phyloP scores from a whole-genome alignment of 768 basidiomycete genomes.

The Kwoniella europaea region DNA sequence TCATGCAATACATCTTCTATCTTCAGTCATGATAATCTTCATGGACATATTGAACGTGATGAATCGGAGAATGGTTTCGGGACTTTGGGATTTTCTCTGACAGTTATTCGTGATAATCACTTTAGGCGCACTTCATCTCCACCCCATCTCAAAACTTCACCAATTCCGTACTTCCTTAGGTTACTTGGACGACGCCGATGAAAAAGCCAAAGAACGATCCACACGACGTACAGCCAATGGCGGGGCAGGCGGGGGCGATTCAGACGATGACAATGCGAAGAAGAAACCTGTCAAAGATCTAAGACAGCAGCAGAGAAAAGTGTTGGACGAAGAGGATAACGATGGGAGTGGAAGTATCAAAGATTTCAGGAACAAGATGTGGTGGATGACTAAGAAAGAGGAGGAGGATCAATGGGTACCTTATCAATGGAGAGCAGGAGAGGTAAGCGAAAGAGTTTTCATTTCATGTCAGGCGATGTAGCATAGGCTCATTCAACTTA shows the following conservation, averaged over 20 bases:
- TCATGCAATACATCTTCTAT: background rate
- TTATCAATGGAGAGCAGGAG: slow-evolving; percentile 41
- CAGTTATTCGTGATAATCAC: background rate
- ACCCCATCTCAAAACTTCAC: slow-evolving; percentile 51
- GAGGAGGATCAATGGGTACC: slow-evolving; percentile 46
- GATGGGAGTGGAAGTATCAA: slow-evolving; percentile 50
- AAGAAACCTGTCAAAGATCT: slow-evolving; percentile 22
- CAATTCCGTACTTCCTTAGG: slow-evolving; percentile 57
- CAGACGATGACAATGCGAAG: slow-evolving; percentile 42
- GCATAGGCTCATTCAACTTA: too few species aligned
- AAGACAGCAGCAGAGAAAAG: slow-evolving; percentile 19
- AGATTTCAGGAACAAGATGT: slow-evolving; percentile 53
- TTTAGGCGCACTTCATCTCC: slow-evolving; percentile 57
- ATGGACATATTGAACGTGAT: background rate
- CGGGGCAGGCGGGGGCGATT: slow-evolving; percentile 18
- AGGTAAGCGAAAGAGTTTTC: slow-evolving; percentile 25
- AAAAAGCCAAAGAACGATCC: slow-evolving; percentile 25
- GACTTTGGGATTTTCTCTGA: too few species aligned
- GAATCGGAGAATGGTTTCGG: too few species aligned
- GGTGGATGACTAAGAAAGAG: slow-evolving; percentile 36
- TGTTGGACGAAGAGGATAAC: slow-evolving; percentile 41
- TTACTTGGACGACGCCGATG: slow-evolving; percentile 56
- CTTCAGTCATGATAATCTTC: background rate
- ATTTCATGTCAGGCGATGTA: too few species aligned
- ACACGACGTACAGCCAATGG: slow-evolving; percentile 22